Evolutionary conservation across 106 monocot genomes (phyloP).

Genomic region (Iris macrosiphon): DNA sequence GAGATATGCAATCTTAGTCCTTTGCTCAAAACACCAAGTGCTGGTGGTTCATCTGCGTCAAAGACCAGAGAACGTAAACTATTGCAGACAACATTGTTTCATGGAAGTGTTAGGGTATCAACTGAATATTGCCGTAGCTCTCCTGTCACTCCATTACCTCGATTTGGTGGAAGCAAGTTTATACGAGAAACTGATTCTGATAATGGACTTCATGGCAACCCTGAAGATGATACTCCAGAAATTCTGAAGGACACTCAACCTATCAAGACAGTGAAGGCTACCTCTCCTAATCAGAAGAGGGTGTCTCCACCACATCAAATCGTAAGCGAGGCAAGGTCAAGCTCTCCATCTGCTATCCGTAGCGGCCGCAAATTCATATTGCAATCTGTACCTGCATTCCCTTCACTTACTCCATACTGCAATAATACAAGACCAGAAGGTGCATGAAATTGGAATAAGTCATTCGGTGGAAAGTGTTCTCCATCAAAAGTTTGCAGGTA

Average conservation of each 20-base stretch:
- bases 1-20: conserved; percentile 31
- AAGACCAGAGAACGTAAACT: conserved; percentile 11
- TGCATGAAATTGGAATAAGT: too few relatives aligned
- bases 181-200: conserved; percentile 20
- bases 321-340: conserved; percentile 3
- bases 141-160: conserved; percentile 36
- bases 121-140: conserved; percentile 23
- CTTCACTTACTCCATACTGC: conserved; percentile 52
- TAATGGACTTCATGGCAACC: conserved; percentile 7
- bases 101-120: conserved; percentile 11
- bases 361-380: conserved; percentile 39
- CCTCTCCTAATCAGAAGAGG: conserved; percentile 59
- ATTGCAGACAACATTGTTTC: conserved; percentile 13
- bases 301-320: conserved; percentile 39
- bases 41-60: not conserved
- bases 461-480: too few relatives aligned
- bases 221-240: conserved; percentile 39
- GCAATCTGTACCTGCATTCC: conserved; percentile 49
- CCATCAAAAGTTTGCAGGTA: too few relatives aligned
- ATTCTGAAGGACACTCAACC: conserved; percentile 21
- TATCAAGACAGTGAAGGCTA: conserved; percentile 16
- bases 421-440: conserved; percentile 14
- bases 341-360: conserved; percentile 27
- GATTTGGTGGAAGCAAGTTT: conserved; percentile 30
- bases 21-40: conserved; percentile 8